Percentiles rank a stretch among this genome's conserved stretches.
Conservation (phyloP, 2,329 filamentous ascomycete genomes). For the Scortechinia acanthostroma region DNA sequence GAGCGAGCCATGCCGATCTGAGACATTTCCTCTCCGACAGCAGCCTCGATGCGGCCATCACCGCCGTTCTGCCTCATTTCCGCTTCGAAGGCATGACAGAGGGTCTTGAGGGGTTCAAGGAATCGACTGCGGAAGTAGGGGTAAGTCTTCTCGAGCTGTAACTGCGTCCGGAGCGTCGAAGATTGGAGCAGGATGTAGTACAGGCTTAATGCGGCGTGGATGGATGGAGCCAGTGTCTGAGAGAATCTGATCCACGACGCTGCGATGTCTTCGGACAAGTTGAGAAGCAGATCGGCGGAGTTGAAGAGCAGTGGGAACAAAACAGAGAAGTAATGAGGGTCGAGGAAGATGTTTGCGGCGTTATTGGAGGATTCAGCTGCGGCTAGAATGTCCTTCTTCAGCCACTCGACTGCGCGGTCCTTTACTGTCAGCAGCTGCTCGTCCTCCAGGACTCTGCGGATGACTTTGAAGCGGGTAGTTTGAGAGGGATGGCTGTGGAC, state of each 20-base stretch:
- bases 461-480: slow-evolving; percentile 39
- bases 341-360: slow-evolving; percentile 18
- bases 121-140: slow-evolving; percentile 19
- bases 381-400: slow-evolving; percentile 49
- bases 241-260: slow-evolving; percentile 39
- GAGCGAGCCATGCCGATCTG: slow-evolving; percentile 21
- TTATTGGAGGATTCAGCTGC: slow-evolving; percentile 15
- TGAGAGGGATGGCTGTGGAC: slow-evolving; percentile 44
- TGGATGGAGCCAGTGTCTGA: slow-evolving; percentile 32
- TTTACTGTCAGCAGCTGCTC: slow-evolving; percentile 43
- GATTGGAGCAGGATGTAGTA: slow-evolving; percentile 46
- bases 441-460: slow-evolving; percentile 43
- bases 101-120: slow-evolving; percentile 17
- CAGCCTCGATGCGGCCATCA: slow-evolving; percentile 20
- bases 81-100: slow-evolving; percentile 18
- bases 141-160: slow-evolving; percentile 31
- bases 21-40: slow-evolving; percentile 21
- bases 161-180: slow-evolving; percentile 28
- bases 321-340: slow-evolving; percentile 22
- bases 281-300: slow-evolving; percentile 28
- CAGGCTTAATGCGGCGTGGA: slow-evolving; percentile 48
- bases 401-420: slow-evolving; percentile 48
- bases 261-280: slow-evolving; percentile 21
- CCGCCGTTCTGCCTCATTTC: slow-evolving; percentile 21
- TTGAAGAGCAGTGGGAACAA: slow-evolving; percentile 43